A percentile compares a stretch with the other conserved stretches of the same genome.
Conservation (phyloP, 2,329 filamentous ascomycete species). For the Paecilomyces variotii region DNA sequence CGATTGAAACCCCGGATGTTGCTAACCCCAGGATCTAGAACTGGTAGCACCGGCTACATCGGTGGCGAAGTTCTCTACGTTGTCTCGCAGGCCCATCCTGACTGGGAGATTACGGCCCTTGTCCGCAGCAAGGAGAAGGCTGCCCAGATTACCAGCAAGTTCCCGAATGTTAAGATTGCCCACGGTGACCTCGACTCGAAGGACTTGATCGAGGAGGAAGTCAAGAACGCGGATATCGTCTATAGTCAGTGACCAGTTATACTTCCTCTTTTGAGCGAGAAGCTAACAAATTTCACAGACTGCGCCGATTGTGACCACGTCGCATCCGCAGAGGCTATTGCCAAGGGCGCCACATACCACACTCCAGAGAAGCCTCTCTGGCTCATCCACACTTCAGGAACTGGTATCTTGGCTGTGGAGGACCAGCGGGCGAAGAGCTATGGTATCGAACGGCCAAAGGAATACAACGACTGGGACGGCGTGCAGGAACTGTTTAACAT, state of each 20-base stretch:
- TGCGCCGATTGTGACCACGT: conserved; percentile 38
- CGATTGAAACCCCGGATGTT: conserved; percentile 10
- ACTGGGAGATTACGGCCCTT: conserved; percentile 38
- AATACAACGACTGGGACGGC: conserved; percentile 40
- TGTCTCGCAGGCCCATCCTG: conserved; percentile 38
- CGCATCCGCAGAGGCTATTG: conserved; percentile 33
- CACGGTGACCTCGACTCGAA: conserved; percentile 36
- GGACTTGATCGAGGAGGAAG: conserved; percentile 34
- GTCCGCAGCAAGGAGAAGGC: conserved; percentile 39
- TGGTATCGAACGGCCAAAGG: conserved; percentile 35
- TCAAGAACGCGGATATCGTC: conserved; percentile 41
- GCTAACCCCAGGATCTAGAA: conserved; percentile 24
- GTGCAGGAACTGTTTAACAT: conserved; percentile 34
- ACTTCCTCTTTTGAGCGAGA: not conserved
- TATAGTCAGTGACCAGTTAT: conserved; percentile 27
- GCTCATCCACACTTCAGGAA: conserved; percentile 39
- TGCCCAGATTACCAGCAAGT: conserved; percentile 28
- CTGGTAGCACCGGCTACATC: conserved; percentile 47
- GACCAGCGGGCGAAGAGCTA: conserved; percentile 31
- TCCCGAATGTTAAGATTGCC: conserved; percentile 35
- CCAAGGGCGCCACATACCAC: conserved; percentile 30
- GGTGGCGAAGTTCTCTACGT: conserved; percentile 45
- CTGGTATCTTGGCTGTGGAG: conserved; percentile 34
- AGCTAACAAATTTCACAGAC: conserved; percentile 16
- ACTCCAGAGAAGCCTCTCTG: conserved; percentile 29